A percentile compares a stretch with the other conserved stretches of the same genome.
Evolutionary conservation across 2,329 filamentous ascomycete genomes (phyloP).

Genomic region (Penicillium psychrosexuale): DNA sequence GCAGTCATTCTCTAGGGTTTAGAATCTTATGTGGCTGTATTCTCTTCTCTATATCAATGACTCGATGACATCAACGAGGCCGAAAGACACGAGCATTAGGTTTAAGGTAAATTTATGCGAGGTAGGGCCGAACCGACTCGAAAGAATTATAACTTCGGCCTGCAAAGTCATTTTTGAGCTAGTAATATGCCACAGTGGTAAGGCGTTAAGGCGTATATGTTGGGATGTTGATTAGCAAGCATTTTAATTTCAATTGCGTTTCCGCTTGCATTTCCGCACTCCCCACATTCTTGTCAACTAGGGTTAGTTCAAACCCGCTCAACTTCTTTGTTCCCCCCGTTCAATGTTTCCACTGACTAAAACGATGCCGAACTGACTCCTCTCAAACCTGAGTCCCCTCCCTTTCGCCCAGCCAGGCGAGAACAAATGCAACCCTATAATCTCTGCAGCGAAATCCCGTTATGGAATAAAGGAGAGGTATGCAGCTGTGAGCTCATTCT

Average conservation of each 20-base stretch:
- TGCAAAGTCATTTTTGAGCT: neutral
- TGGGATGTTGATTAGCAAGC: neutral
- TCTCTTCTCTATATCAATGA: neutral
- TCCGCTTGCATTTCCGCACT: slow-evolving; percentile 1
- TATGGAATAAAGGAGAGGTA: too few relatives aligned
- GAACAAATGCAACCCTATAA: too few relatives aligned
- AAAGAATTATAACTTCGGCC: neutral
- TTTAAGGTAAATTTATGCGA: neutral
- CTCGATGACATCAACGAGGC: neutral
- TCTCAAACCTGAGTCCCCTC: too few relatives aligned
- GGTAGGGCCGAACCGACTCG: neutral
- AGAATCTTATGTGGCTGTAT: neutral
- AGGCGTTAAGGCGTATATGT: neutral
- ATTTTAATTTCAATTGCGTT: neutral
- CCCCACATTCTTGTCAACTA: neutral
- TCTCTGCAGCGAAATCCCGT: too few relatives aligned
- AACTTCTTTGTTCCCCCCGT: neutral
- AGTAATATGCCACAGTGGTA: neutral
- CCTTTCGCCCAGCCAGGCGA: too few relatives aligned
- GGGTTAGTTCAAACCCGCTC: neutral
- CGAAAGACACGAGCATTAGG: neutral
- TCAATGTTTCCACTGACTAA: too few relatives aligned
- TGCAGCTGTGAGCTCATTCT: too few relatives aligned
- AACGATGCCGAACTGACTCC: too few relatives aligned
- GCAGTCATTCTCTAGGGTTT: neutral